These are phyloP conservation scores for Kodamaea sp. DNA, from an alignment of 1,139 yeast genomes.

Conservation along the genomic window DNA sequence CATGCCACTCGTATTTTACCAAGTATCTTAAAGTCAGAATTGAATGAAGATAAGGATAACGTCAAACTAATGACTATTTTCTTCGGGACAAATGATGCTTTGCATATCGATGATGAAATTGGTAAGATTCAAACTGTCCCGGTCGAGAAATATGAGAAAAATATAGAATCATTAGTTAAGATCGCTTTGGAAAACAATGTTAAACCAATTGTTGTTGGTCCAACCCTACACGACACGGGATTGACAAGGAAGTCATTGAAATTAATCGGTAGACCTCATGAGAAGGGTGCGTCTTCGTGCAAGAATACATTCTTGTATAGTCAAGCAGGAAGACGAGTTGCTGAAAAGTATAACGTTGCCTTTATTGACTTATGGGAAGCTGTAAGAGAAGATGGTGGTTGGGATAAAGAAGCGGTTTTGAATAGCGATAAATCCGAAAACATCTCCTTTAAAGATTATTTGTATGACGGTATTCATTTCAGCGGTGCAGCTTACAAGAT, in stretches of 20 bases:
- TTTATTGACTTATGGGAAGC: conserved; percentile 51
- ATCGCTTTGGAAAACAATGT: conserved; percentile 38
- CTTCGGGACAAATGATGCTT: conserved; percentile 76
- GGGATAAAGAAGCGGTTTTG: conserved; percentile 15
- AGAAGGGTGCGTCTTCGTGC: not conserved
- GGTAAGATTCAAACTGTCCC: conserved; percentile 53
- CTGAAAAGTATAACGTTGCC: conserved; percentile 43
- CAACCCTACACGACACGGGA: conserved; percentile 51
- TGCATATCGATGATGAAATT: conserved; percentile 15
- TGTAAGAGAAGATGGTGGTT: conserved; percentile 29
- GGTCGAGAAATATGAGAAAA: conserved; percentile 43
- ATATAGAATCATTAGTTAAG: conserved; percentile 41
- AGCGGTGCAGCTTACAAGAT: conserved; percentile 57
- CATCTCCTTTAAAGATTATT: conserved; percentile 8
- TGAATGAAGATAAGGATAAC: conserved; percentile 23
- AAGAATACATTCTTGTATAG: conserved; percentile 35
- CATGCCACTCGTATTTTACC: conserved; percentile 49
- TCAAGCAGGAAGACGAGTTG: conserved; percentile 45
- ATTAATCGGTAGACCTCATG: not conserved
- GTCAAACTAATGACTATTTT: conserved; percentile 51
- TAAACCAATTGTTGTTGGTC: conserved; percentile 56
- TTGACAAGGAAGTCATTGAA: conserved; percentile 5
- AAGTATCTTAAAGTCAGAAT: conserved; percentile 42
- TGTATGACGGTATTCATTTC: conserved; percentile 67
- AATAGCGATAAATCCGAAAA: not conserved